Evolutionary conservation across 176 grass and related monocot species (phyloP).

Genomic region (Thinopyrum elongatum): DNA sequence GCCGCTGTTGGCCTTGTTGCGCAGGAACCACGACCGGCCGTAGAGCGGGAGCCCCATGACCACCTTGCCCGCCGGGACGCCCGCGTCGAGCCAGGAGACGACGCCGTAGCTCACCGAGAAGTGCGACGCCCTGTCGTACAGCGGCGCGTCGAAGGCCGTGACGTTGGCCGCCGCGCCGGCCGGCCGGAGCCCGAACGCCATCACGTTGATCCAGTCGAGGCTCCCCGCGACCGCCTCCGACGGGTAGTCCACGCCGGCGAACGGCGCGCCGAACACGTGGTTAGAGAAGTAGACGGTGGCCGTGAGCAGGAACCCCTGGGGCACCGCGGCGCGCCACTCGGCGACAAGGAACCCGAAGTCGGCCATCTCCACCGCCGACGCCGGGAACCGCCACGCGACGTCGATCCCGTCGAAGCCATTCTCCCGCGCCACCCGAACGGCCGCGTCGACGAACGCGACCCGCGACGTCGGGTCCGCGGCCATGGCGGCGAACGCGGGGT

Average conservation of each 20-base stretch:
- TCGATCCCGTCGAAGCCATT: conserved; percentile 75
- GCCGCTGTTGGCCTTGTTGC: conserved; percentile 61
- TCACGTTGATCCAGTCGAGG: conserved; percentile 71
- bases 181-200: conserved; percentile 60
- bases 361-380: conserved; percentile 50
- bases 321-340: conserved; percentile 42
- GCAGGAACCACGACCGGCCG: conserved; percentile 72
- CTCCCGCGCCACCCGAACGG: conserved; percentile 26
- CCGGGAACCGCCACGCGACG: conserved; percentile 60
- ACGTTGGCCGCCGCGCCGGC: background rate
- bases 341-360: conserved; percentile 51
- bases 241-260: conserved; percentile 53
- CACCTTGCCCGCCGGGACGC: conserved; percentile 64
- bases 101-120: conserved; percentile 81
- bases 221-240: conserved; percentile 38
- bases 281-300: conserved; percentile 79
- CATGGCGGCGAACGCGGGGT: conserved; percentile 57
- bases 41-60: conserved; percentile 77
- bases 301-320: conserved; percentile 58
- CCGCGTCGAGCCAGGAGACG: conserved; percentile 81
- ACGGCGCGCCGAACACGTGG: conserved; percentile 52
- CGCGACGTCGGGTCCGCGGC: conserved; percentile 38
- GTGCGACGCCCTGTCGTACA: conserved; percentile 75
- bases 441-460: conserved; percentile 21
- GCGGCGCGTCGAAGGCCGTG: conserved; percentile 67